These are phyloP conservation scores for Pythium utonaiense DNA, from an alignment of 352 stramenopile genomes.

Conservation along the genomic window DNA sequence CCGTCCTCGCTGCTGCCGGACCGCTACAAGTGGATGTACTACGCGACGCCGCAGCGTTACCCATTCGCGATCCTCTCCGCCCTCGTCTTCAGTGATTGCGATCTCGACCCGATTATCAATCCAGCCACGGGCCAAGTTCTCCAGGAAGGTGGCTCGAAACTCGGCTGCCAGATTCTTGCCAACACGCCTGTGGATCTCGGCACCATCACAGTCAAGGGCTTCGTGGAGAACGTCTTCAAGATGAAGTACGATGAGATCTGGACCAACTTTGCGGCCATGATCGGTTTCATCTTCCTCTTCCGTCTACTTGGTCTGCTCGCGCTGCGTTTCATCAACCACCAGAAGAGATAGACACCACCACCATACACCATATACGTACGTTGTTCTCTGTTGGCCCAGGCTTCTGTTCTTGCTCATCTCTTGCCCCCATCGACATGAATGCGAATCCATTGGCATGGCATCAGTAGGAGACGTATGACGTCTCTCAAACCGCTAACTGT, in stretches of 20 bases:
- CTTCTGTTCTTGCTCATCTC: too few relatives aligned
- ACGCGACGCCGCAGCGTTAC: constrained; percentile 41
- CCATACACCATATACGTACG: not conserved
- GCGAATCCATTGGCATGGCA: too few relatives aligned
- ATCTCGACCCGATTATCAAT: constrained; percentile 39
- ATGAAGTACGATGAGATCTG: constrained; percentile 59
- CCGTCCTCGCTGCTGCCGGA: constrained; percentile 25
- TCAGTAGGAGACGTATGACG: too few relatives aligned
- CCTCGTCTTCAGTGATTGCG: constrained; percentile 40
- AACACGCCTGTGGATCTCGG: constrained; percentile 19
- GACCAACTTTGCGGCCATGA: constrained; percentile 36
- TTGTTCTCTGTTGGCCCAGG: too few relatives aligned
- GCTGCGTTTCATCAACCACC: constrained; percentile 58
- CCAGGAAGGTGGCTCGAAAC: constrained; percentile 6
- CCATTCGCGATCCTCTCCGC: constrained; percentile 33
- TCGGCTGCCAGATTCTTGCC: constrained; percentile 27
- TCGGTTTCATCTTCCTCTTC: constrained; percentile 48
- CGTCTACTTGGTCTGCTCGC: constrained; percentile 41
- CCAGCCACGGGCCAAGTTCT: not conserved
- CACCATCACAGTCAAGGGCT: constrained; percentile 30
- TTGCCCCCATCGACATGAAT: too few relatives aligned
- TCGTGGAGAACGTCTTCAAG: constrained; percentile 39
- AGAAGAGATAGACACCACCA: constrained; percentile 18
- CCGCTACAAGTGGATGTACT: constrained; percentile 36
- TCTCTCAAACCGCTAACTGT: too few relatives aligned